These are phyloP conservation scores for Chytriomyces sp. DNA, from an alignment of 192 early-diverging fungal genomes.

Conservation along the genomic window DNA sequence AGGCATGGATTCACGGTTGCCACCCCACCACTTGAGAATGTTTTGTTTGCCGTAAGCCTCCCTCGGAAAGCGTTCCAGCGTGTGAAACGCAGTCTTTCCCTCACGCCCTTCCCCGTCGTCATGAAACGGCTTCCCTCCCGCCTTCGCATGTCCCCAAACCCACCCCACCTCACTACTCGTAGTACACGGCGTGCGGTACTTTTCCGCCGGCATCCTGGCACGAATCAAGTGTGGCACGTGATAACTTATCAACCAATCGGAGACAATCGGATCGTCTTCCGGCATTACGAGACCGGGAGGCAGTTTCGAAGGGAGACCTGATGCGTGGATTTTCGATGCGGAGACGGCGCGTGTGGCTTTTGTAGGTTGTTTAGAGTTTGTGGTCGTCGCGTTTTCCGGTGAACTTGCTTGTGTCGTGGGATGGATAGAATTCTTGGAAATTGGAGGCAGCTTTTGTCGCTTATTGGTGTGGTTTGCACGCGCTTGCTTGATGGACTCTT, in stretches of 20 bases:
- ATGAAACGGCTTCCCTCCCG: constrained; percentile 7
- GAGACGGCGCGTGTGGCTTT: not conserved
- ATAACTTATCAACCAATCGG: constrained; percentile 52
- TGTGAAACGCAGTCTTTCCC: constrained; percentile 32
- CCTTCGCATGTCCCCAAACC: constrained; percentile 44
- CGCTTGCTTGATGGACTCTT: constrained; percentile 13
- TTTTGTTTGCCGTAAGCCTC: constrained; percentile 47
- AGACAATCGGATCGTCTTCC: constrained; percentile 39
- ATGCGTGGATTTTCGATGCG: constrained; percentile 28
- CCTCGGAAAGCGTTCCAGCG: constrained; percentile 48
- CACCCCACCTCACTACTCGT: constrained; percentile 57
- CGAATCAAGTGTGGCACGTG: constrained; percentile 48
- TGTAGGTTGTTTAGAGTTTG: not conserved
- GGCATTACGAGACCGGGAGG: constrained; percentile 45
- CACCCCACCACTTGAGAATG: constrained; percentile 56
- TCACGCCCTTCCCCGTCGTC: constrained; percentile 10
- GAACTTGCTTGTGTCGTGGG: not conserved
- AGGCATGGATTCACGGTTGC: constrained; percentile 44
- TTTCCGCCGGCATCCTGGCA: constrained; percentile 45
- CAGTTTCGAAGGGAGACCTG: constrained; percentile 56
- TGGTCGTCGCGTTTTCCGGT: constrained; percentile 1
- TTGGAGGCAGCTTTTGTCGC: not conserved
- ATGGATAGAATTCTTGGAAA: not conserved
- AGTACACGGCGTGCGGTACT: constrained; percentile 55
- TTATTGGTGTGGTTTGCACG: constrained; percentile 3